Evolutionary conservation across 257 asterid genomes (phyloP), one percentile per base, ranked within the genome.

Genomic region (Jasminum sambac): DNA sequence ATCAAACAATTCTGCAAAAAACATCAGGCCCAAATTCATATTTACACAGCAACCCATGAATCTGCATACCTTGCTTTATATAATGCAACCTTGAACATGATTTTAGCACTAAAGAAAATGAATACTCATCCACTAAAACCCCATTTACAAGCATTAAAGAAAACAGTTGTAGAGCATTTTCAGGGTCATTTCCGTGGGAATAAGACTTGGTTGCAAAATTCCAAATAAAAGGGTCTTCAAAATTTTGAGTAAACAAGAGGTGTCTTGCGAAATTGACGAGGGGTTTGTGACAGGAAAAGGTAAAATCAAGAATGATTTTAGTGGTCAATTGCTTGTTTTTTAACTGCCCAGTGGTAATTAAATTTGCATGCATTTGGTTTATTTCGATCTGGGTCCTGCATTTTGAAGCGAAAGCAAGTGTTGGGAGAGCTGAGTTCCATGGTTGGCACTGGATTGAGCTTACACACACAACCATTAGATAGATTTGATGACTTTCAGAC

Each of bases 1-100:
- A 90, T 72, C 85, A 90, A 85, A 71, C 95, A 85, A 62, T 92
- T 92, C 69, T 81, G 87, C 78, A 90, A 48, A 76, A 84, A 85
- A 84, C 71, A 81, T 85, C 87, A 39, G 73, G 62, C 83, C 84
- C 88, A 24, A 88, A 80, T 38, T 82, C 89, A 8, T 78, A 72
- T 71, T 92, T 90, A 62, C 70, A 65, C 86, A 90, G 58, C 83
- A 92, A 68, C 58, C 95, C 96, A 76, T 92, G 96, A 81, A 90
- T 67, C 89, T 90, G 96, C 84, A 83, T 72, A 52, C 95, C 98
- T 36, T 60, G 50, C 23, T 73, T 55, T 42, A 81, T 39, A 14
- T 72, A 69, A 24, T 81, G 67, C 82, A 82, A 37, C 67, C 81
- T 86, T 5, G 95, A 84, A 74, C 96, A 92, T 13, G 90, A 86